Conservation (phyloP, 805 yeast genomes). For the Kregervanrija delftensis region DNA sequence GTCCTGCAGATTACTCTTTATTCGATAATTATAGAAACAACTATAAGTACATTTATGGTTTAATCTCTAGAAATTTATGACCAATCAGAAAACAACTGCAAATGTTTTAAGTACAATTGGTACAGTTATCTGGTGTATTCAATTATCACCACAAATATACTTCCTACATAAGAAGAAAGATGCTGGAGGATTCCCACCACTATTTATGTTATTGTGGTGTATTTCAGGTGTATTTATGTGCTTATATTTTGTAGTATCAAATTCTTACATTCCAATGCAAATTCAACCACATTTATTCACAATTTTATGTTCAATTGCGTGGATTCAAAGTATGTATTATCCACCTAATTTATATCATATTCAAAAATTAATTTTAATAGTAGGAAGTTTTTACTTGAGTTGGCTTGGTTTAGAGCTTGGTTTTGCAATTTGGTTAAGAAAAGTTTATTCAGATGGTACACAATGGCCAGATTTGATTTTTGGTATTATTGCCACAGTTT, state of each 20-base stretch:
- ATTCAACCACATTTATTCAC: constrained; percentile 86
- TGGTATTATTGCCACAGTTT: constrained; percentile 73
- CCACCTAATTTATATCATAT: constrained; percentile 52
- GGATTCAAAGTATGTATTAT: constrained; percentile 57
- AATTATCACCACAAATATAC: constrained; percentile 72
- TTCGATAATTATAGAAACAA: too few species aligned
- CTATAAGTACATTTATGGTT: too few species aligned
- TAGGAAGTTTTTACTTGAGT: constrained; percentile 32
- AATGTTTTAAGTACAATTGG: constrained; percentile 84
- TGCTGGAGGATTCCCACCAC: constrained; percentile 82
- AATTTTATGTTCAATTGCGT: constrained; percentile 58
- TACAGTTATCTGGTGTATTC: constrained; percentile 91
- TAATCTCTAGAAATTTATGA: constrained; percentile 7
- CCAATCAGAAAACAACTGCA: constrained; percentile 36
- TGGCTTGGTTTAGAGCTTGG: constrained; percentile 64
- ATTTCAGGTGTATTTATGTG: constrained; percentile 72
- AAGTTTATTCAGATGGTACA: constrained; percentile 34
- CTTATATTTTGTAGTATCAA: constrained; percentile 69
- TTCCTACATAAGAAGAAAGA: constrained; percentile 64
- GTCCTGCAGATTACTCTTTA: too few species aligned
- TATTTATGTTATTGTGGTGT: constrained; percentile 89
- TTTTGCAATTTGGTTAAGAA: constrained; percentile 62
- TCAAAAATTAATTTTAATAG: constrained; percentile 29
- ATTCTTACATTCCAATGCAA: constrained; percentile 69
- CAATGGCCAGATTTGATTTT: constrained; percentile 76